Evolutionary conservation across 2,329 filamentous ascomycete genomes (phyloP), one percentile per base, ranked within the genome.

Genomic region (Aspergillus uvarum): DNA sequence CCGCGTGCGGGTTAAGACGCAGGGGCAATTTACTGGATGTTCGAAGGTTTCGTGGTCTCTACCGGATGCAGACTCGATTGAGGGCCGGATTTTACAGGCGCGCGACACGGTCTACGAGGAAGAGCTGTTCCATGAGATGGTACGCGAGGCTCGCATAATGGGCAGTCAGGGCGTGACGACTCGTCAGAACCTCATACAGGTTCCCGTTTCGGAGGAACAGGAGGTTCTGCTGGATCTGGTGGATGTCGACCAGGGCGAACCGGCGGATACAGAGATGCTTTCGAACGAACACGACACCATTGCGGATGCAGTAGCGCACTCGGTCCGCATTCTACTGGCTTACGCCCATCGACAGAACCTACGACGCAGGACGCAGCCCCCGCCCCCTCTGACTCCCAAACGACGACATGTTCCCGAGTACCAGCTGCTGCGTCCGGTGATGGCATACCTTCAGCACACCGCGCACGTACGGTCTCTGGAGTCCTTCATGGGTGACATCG

Each of bases 41-140:
- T 85, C 81, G 0, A 71, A 67, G 32, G 59, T 70, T 0, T 62
- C 53, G 2, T 63, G 53, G n/a, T 58, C 66, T 6, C 55, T 59
- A 3, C 56, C 67, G 12, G 57, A 67, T 11, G 63, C 65, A 14
- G 68, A 73, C 5, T 67, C 74, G 0, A 71, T 75, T 14, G 73
- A 78, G 69, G 60, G 70, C 74, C 64, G 73, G 66, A 74, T 73
- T 49, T 65, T 72, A 14, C 73, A 74, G 62, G 75, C 73, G 14
- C 83, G 84, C 4, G 79, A 81, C 47, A 81, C 83, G 2, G 76
- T 85, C 5, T 79, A 81, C 26, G 82, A 85, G 38, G 83, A 88
- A 2, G 95, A 99, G 72, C 79, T 99, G 1, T 97, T 92, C 83
- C 88, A 96, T 67, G 95, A 99, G 76, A 81, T 98, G 61, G 88